Evolutionary conservation across 805 yeast genomes (phyloP), one percentile per base, ranked within the genome.

Genomic region (Naumovozyma castellii): DNA sequence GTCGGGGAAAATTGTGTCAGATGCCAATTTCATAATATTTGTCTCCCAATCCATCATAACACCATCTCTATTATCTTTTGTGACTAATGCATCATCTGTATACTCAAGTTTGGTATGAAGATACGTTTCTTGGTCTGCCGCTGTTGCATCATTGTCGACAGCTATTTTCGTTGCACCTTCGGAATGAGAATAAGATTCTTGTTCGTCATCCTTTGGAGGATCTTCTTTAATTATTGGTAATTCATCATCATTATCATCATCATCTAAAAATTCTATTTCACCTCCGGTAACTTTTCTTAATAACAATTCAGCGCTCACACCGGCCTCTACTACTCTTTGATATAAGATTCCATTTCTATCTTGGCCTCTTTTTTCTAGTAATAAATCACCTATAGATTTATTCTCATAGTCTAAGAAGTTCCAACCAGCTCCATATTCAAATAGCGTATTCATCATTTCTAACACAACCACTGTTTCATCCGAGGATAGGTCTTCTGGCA

Each of bases 1-100:
- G 31, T 34, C 35, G 1, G 75, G 66, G 56, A 80, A 78, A n/a
- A 90, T 57, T 0, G 90, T 66, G 27, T 82, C 78, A 40, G 94
- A 81, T 1, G 94, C 94, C 13, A 79, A 68, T 38, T 71, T 66
- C 97, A 88, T 88, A 41, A 88, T 67, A 16, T 77, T 74, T 3
- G 76, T 71, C 57, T 88, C 97, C 97, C 97, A 88, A 50, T 81
- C 82, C 97, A 88, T 88, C 97, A 88, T 88, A 2, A 88, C 97
- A 14, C 96, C 97, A 53, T 88, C 97, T 35, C 73, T 68, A 38
- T 80, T 66, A 18, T 76, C 80, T 43, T 75, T 69, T 1, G 97
- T 90, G 18, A 85, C 66, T 18, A 88, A 66, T 0, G 92, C 79
- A 43, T 79, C 80, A 32, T 66, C 71, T 1, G 64, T 64, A 56